A percentile compares a stretch with the other conserved stretches of the same genome.
phyloP scores from a whole-genome alignment of 2,329 filamentous ascomycete genomes.

The Leptographium radiaticola region DNA sequence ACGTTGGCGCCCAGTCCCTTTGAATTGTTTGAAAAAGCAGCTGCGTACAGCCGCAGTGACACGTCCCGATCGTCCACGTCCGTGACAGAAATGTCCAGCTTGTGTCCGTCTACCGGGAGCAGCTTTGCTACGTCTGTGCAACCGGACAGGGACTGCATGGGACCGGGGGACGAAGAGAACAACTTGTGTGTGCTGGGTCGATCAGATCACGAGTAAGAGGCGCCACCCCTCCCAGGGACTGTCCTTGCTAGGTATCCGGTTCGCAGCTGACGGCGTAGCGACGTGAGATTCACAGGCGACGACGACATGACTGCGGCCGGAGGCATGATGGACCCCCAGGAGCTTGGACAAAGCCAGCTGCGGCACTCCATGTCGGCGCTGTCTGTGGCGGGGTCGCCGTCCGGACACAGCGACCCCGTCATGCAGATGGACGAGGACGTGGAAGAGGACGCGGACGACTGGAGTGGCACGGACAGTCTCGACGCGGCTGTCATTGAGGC shows the following conservation, averaged over 20 bases:
- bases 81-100: constrained; percentile 8
- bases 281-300: background rate
- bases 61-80: constrained; percentile 10
- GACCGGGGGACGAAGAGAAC: constrained; percentile 3
- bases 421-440: constrained; percentile 5
- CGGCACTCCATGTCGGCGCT: background rate
- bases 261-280: background rate
- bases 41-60: constrained; percentile 6
- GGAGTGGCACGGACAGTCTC: constrained; percentile 13
- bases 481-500: constrained; percentile 14
- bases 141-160: constrained; percentile 3
- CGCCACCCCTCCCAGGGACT: no score
- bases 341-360: constrained; percentile 2
- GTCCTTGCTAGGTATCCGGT: background rate
- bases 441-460: constrained; percentile 12
- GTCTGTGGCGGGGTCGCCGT: background rate
- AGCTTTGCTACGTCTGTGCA: constrained; percentile 8
- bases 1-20: background rate
- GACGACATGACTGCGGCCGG: background rate
- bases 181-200: background rate
- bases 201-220: constrained; percentile 9
- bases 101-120: constrained; percentile 7
- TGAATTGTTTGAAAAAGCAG: background rate
- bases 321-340: background rate
- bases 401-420: background rate